phyloP scores from a whole-genome alignment of 768 basidiomycete species.

The Galerina marginata region DNA sequence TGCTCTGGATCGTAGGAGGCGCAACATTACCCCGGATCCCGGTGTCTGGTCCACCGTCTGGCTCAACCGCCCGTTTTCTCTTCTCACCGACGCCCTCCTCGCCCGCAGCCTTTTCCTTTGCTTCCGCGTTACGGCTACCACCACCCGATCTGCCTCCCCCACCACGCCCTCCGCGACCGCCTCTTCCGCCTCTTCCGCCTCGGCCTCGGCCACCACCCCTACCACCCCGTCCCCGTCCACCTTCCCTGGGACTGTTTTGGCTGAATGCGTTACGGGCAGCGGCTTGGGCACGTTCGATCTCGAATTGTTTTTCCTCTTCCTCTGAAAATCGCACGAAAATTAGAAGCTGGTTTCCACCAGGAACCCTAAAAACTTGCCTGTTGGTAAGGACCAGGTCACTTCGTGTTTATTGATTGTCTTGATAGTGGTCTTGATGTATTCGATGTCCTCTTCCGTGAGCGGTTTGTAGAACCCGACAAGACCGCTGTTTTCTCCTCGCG shows the following conservation, averaged over 20 bases:
- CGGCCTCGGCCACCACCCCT: constrained; percentile 49
- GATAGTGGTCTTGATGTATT: constrained; percentile 68
- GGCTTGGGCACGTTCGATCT: constrained; percentile 73
- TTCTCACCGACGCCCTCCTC: constrained; percentile 69
- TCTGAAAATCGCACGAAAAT: constrained; percentile 44
- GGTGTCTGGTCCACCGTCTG: constrained; percentile 75
- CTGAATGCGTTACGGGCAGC: constrained; percentile 61
- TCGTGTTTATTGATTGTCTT: constrained; percentile 68
- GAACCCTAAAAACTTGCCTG: constrained; percentile 44
- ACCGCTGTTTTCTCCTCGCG: constrained; percentile 49
- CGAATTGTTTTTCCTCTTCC: constrained; percentile 74
- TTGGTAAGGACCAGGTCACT: constrained; percentile 67
- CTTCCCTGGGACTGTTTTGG: constrained; percentile 33
- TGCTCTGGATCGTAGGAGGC: constrained; percentile 50
- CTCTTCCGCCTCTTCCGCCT: constrained; percentile 49
- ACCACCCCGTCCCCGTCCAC: constrained; percentile 36
- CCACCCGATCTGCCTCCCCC: constrained; percentile 37
- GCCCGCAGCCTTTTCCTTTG: constrained; percentile 35
- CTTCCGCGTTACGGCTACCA: constrained; percentile 42
- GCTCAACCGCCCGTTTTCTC: constrained; percentile 77
- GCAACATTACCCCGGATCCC: constrained; percentile 68
- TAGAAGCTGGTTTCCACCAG: not conserved
- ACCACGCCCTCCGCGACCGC: constrained; percentile 45
- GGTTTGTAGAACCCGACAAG: constrained; percentile 70
- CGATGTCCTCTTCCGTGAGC: constrained; percentile 74